Evolutionary conservation across 306 rosid genomes (phyloP), one percentile per base, ranked within the genome.

Genomic region (Quercus ilex): DNA sequence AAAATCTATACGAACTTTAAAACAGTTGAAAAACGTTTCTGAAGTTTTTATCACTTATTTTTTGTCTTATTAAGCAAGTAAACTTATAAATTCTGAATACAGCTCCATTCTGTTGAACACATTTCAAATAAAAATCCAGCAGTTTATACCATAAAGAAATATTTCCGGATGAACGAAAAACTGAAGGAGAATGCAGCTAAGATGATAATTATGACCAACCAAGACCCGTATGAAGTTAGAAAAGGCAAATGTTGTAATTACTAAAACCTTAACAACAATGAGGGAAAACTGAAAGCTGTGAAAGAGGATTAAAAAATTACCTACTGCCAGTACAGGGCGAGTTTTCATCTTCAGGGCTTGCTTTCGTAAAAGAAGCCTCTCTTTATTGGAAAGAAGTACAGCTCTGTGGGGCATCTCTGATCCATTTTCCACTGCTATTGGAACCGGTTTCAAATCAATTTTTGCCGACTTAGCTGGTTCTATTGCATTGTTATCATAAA

Each of bases 351-450:
- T 80, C 41, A 94, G 89, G 56, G 97, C 97, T 78, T 92, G 97
- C 89, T 75, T 90, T 73, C 96, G 84, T 26, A 95, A 89, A 78
- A 91, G 95, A 64, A 95, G 95, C 79, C 97, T 90, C 87, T 92
- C 94, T 75, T 72, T 90, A 75, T 95, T 95, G 80, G 98, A 87
- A 83, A 95, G 95, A 64, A 28, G 79, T 49, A 83, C 46, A 77
- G 86, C 62, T 75, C 81, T 77, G 52, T 89, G 78, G 72, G 92
- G 79, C 71, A 77, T 74, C 59, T 80, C 84, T 53, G 84, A 78
- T 60, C 69, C 80, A 75, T 71, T 87, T 53, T 55, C 78, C 74
- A 55, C 78, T 65, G 35, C 75, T 51, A 74, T 64, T n/a, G 84
- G 83, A 83, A 78, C 82, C 5, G 51, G 51, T 78, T 83, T 74